Percentiles rank a stretch among this genome's conserved stretches.
These are phyloP conservation scores for Barnettozyma pratensis DNA, from an alignment of 805 yeast genomes.

Conservation along the genomic window DNA sequence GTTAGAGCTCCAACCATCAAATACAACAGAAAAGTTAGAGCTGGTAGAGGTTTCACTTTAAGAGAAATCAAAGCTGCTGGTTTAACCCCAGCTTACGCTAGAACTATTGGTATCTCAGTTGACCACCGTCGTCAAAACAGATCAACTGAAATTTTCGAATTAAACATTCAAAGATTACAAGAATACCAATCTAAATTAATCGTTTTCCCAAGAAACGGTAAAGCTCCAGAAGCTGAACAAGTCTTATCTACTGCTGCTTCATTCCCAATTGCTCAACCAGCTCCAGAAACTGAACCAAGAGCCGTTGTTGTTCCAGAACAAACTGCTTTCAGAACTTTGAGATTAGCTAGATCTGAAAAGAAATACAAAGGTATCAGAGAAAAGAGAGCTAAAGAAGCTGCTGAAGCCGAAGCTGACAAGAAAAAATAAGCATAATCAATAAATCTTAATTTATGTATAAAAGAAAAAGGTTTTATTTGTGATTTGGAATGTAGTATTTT, in stretches of 20 bases:
- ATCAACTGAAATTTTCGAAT: slow-evolving; percentile 90
- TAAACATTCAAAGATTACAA: slow-evolving; percentile 92
- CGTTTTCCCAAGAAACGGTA: slow-evolving; percentile 89
- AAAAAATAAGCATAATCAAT: slow-evolving; percentile 59
- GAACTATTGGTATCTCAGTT: slow-evolving; percentile 97
- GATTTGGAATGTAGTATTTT: neutral
- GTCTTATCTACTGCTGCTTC: slow-evolving; percentile 66
- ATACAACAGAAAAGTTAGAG: slow-evolving; percentile 99
- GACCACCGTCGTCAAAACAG: slow-evolving; percentile 99
- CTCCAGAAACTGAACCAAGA: slow-evolving; percentile 73
- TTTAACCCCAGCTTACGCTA: slow-evolving; percentile 88
- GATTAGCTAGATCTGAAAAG: slow-evolving; percentile 93
- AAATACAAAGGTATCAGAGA: slow-evolving; percentile 93
- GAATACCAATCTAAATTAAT: slow-evolving; percentile 95
- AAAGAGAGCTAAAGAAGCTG: slow-evolving; percentile 95
- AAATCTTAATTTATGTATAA: slow-evolving; percentile 20
- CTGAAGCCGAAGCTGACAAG: slow-evolving; percentile 99
- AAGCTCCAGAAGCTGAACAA: slow-evolving; percentile 77
- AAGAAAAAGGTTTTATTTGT: slow-evolving; percentile 14
- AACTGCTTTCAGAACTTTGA: slow-evolving; percentile 89
- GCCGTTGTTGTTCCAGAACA: slow-evolving; percentile 68
- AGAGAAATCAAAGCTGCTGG: slow-evolving; percentile 99
- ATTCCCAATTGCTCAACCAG: slow-evolving; percentile 88
- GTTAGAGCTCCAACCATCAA: slow-evolving; percentile 98
- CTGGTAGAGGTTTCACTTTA: slow-evolving; percentile 98